A percentile compares a stretch with the other conserved stretches of the same genome.
These are phyloP conservation scores for Miscanthus lutarioriparius DNA, from an alignment of 176 grass and related monocot species.

Conservation along the genomic window DNA sequence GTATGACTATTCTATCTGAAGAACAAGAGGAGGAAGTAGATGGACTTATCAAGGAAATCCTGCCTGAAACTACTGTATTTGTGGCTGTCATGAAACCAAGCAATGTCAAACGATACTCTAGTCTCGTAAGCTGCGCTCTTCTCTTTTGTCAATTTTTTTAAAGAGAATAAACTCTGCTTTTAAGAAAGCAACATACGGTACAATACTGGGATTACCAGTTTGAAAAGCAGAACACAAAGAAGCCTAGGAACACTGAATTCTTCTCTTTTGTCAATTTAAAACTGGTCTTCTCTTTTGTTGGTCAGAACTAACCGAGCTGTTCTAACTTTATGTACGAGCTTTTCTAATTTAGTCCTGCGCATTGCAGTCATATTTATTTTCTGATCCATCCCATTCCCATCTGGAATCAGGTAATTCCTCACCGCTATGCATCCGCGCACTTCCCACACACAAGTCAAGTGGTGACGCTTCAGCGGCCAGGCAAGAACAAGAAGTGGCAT, in stretches of 20 bases:
- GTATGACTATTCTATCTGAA: background rate
- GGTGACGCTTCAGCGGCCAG: conserved; percentile 4
- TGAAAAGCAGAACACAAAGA: no score
- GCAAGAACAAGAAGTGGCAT: conserved; percentile 39
- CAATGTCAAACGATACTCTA: background rate
- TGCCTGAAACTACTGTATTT: conserved; percentile 11
- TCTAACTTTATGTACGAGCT: no score
- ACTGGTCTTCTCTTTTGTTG: background rate
- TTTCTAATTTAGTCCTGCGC: no score
- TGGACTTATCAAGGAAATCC: conserved; percentile 9
- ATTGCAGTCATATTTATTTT: background rate
- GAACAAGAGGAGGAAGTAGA: background rate
- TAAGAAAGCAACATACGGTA: no score
- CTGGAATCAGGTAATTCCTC: conserved; percentile 29
- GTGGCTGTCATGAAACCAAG: conserved; percentile 37
- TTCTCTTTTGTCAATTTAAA: background rate
- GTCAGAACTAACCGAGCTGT: no score
- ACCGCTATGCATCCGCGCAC: conserved; percentile 15
- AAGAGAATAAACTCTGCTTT: no score
- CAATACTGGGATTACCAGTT: no score
- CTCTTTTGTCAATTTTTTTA: background rate
- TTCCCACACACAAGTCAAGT: conserved; percentile 9
- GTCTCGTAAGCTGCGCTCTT: background rate
- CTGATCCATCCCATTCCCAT: background rate
- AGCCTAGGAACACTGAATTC: no score